A percentile compares a stretch with the other conserved stretches of the same genome.
Evolutionary conservation across 73 alveolate species (phyloP).

Genomic region (Tetrahymena thermophila): DNA sequence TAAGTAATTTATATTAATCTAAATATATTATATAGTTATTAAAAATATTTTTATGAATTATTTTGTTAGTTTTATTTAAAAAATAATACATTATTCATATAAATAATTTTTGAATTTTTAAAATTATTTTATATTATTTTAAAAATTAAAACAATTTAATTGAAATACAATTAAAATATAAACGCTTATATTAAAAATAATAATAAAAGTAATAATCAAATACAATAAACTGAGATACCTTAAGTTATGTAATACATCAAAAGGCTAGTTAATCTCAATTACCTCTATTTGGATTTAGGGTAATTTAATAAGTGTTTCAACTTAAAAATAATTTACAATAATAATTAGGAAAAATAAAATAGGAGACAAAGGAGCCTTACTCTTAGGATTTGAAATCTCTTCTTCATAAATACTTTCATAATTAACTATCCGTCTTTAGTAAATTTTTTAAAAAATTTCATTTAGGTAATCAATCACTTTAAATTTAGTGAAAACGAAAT

Average conservation of each 20-base stretch:
- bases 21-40: neutral
- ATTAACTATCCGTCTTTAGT: neutral
- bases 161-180: neutral
- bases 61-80: no score
- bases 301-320: neutral
- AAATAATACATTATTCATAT: no score
- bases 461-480: neutral
- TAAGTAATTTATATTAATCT: neutral
- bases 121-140: no score
- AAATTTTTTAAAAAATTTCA: neutral
- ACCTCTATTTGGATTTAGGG: neutral
- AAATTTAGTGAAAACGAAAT: neutral
- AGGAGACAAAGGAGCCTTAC: neutral
- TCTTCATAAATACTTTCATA: neutral
- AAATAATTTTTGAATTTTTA: no score
- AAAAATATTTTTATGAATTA: no score
- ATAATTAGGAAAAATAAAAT: neutral
- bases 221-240: neutral
- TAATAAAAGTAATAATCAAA: neutral
- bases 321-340: neutral
- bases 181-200: no score
- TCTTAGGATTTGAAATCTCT: neutral
- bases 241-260: neutral
- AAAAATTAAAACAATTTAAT: no score
- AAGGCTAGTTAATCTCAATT: neutral